A percentile compares a stretch with the other conserved stretches of the same genome.
Conservation (phyloP, 2,329 filamentous ascomycete genomes). For the Sporothrix dimorphospora region DNA sequence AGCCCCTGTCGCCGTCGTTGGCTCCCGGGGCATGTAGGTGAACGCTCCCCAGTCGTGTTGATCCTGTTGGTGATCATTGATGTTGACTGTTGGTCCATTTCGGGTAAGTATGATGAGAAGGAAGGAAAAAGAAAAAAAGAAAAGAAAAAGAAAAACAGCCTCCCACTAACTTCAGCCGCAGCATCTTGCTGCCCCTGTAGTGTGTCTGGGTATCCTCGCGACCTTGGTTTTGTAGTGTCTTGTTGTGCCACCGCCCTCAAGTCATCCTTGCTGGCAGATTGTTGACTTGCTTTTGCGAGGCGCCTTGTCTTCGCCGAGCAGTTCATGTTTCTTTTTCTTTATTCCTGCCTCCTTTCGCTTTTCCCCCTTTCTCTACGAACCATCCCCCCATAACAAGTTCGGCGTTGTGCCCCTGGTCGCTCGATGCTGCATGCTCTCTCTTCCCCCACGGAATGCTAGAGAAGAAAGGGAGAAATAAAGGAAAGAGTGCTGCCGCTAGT, state of each 20-base stretch:
- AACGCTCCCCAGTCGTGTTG: background rate
- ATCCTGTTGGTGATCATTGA: background rate
- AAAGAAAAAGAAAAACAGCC: background rate
- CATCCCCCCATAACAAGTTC: background rate
- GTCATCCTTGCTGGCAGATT: background rate
- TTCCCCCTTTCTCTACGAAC: background rate
- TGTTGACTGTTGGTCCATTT: slow-evolving; percentile 14
- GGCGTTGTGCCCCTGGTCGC: background rate
- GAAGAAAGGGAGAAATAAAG: background rate
- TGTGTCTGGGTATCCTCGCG: background rate
- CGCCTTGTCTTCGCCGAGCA: background rate
- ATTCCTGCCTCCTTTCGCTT: no score
- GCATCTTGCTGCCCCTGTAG: background rate
- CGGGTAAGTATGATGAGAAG: background rate
- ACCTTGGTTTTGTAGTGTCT: background rate
- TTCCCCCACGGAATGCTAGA: background rate
- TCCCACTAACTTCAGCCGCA: background rate
- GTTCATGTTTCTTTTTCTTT: background rate
- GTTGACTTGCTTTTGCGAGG: background rate
- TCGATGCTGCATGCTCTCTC: background rate
- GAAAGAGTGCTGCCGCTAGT: background rate
- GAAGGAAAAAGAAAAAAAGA: background rate
- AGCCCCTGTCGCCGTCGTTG: background rate
- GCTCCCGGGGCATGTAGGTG: slow-evolving; percentile 1
- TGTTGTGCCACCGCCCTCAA: background rate